These are phyloP conservation scores for Cercospora sp. DNA, from an alignment of 2,329 filamentous ascomycete genomes.

Conservation along the genomic window DNA sequence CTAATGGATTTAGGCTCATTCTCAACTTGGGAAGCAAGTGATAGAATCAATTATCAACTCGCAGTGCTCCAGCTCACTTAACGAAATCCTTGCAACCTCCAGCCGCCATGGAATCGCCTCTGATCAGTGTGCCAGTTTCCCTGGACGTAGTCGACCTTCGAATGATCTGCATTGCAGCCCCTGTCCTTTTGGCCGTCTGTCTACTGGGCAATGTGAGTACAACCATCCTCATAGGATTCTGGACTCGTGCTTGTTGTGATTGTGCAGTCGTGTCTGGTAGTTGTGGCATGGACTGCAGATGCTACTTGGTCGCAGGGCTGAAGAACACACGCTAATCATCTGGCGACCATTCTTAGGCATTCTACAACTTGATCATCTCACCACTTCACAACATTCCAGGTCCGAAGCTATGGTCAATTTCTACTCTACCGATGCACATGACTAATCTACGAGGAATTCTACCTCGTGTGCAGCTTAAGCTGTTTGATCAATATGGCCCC, in stretches of 20 bases:
- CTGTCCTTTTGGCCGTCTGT: neutral
- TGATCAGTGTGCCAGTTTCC: neutral
- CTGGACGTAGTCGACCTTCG: neutral
- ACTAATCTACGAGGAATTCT: conserved; percentile 9
- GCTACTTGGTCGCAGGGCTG: neutral
- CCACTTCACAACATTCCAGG: conserved; percentile 46
- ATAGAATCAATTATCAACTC: neutral
- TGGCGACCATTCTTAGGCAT: neutral
- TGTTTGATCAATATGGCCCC: conserved; percentile 39
- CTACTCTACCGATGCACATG: conserved; percentile 19
- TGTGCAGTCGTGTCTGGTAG: neutral
- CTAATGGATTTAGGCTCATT: neutral
- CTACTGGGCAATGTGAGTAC: neutral
- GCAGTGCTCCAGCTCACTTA: neutral
- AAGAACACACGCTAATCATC: neutral
- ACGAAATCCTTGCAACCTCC: neutral
- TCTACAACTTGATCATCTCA: conserved; percentile 46
- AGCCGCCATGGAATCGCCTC: neutral
- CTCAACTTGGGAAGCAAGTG: neutral
- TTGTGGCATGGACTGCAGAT: neutral
- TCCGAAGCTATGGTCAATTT: conserved; percentile 33
- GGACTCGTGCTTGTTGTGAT: neutral
- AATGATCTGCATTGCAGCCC: neutral
- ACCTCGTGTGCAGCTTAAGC: conserved; percentile 11
- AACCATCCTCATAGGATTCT: neutral